These are phyloP conservation scores for Carex parvula DNA, from an alignment of 176 grass and related monocot species.

Conservation along the genomic window DNA sequence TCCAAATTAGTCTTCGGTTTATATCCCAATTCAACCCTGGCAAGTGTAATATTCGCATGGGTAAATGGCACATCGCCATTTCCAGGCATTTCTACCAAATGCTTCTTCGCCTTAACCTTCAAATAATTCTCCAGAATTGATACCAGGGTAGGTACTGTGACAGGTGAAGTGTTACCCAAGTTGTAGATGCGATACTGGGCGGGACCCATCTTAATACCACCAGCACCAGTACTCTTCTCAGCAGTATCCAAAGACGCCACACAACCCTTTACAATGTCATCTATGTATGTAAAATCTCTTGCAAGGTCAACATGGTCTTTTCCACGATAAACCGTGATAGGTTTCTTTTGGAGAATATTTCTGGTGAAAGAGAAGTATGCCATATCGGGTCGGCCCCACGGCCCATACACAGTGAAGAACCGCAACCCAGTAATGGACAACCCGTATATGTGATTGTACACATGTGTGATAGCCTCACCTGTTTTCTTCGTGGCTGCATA, in stretches of 20 bases:
- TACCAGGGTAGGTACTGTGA: constrained; percentile 36
- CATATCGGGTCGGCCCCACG: constrained; percentile 52
- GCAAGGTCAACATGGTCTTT: constrained; percentile 29
- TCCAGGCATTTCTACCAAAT: constrained; percentile 43
- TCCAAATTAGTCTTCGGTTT: constrained; percentile 40
- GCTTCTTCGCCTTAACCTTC: constrained; percentile 35
- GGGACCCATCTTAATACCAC: constrained; percentile 30
- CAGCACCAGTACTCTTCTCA: constrained; percentile 40
- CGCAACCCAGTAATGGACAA: constrained; percentile 45
- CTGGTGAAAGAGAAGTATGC: constrained; percentile 52
- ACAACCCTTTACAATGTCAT: constrained; percentile 51
- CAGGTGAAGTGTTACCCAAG: constrained; percentile 46
- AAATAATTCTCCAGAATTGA: constrained; percentile 36
- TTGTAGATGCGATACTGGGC: constrained; percentile 43
- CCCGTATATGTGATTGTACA: constrained; percentile 52
- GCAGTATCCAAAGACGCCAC: constrained; percentile 40
- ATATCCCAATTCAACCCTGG: constrained; percentile 37
- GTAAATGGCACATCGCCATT: constrained; percentile 52
- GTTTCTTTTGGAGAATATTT: constrained; percentile 43
- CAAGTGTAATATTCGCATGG: constrained; percentile 43
- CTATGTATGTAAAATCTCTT: constrained; percentile 51
- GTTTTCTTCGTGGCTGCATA: constrained; percentile 53
- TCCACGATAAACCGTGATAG: constrained; percentile 39
- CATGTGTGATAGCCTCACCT: constrained; percentile 45
- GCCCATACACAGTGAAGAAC: constrained; percentile 51